Evolutionary conservation across 2,329 filamentous ascomycete genomes (phyloP).

Genomic region (Cercospora citrullina): DNA sequence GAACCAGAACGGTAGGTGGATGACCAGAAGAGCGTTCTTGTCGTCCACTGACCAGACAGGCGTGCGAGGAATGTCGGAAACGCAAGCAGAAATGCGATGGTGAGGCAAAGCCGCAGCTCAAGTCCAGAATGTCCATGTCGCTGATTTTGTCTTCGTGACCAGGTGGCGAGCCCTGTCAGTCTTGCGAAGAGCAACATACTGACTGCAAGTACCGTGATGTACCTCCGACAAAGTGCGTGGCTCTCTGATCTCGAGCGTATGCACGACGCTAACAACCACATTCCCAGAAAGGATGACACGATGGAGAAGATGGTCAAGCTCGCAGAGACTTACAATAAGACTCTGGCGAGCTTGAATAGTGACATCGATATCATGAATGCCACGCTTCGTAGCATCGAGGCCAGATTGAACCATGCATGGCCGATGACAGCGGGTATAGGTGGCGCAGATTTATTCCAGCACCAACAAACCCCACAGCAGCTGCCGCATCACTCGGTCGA

Average conservation of each 20-base stretch:
- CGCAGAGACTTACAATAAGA: constrained; percentile 25
- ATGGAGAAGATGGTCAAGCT: constrained; percentile 28
- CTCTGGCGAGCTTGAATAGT: constrained; percentile 20
- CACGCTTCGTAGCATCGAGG: constrained; percentile 24
- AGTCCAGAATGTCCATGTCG: constrained; percentile 49
- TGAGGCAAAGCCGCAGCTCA: constrained; percentile 2
- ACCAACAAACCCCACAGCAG: neutral
- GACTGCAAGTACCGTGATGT: constrained; percentile 28
- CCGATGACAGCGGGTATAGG: neutral
- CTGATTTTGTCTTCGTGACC: neutral
- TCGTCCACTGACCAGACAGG: constrained; percentile 15
- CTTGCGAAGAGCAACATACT: constrained; percentile 24
- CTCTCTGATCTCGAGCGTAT: neutral
- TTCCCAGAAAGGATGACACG: constrained; percentile 25
- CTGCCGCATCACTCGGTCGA: neutral
- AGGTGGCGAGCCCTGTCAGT: constrained; percentile 21
- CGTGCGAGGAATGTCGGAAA: constrained; percentile 79
- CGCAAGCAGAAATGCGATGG: constrained; percentile 97
- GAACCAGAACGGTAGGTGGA: constrained; percentile 22
- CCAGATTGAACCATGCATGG: constrained; percentile 20
- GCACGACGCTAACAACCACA: constrained; percentile 4
- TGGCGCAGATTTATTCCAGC: neutral
- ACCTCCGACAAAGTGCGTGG: constrained; percentile 25
- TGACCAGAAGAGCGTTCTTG: neutral
- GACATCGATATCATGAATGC: constrained; percentile 23